Base-by-base conservation (phyloP, 2,329 filamentous ascomycete species). In the Cladosporium sp. region DNA sequence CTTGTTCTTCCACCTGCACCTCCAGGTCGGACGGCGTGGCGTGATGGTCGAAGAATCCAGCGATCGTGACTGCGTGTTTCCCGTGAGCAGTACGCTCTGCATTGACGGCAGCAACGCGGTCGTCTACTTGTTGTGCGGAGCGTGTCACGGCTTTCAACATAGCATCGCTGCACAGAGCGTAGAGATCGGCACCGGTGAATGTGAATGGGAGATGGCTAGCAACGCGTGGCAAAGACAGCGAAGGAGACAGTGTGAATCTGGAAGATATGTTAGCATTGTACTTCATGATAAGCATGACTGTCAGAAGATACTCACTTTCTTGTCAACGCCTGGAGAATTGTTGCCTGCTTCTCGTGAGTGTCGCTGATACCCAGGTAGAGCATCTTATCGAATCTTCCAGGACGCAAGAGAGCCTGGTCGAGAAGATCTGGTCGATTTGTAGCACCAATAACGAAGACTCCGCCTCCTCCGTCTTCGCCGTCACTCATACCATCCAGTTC, bases 141-240 rank as follows among this genome's bases (percentile, higher is more conserved):
- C 94, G 86, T 2, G 94, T 99, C 60, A 99, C 93, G 19, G 94
- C 94, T 74, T 99, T 97, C 66, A 99, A 88, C 94, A 99, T 99
- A 54, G 94, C 92, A 73, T 99, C 94, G 43, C 92, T 96, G 78
- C 93, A 97, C 19, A 99, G 82, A 0, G 94, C 94, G 75, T 99
- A 99, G 70, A 99, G 88, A 76, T 99, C 94, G 63, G 94, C 94
- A 69, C 94, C 94, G 0, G 94, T 99, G 76, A 97, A 99, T 2
- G 93, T 97, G 72, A 97, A 94, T 0, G 94, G 94, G 3, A 99
- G 83, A 11, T 81, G 81, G 54, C 88, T 82, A 3, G 93, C 88
- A 49, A 99, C 85, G 7, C 84, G 78, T 25, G 82, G 73, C 11
- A 99, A 84, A 11, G 90, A 94, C 49, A 97, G 81, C 1, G 85